Conservation (phyloP, 129 eudicot genomes). For the Tagetes erecta region DNA sequence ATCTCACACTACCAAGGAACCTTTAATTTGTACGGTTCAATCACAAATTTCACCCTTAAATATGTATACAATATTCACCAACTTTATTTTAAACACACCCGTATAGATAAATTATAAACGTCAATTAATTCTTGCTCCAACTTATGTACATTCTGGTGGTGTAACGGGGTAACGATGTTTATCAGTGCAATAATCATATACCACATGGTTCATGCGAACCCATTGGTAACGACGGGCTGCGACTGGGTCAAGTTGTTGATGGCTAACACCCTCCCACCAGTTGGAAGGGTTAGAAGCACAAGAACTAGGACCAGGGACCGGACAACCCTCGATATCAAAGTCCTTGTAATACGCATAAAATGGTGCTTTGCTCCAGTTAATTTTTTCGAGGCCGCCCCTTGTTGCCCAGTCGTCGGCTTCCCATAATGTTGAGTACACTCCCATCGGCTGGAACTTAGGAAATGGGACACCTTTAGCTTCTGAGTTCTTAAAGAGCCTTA, state of each 20-base stretch:
- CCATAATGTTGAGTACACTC: constrained; percentile 23
- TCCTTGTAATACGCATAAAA: constrained; percentile 28
- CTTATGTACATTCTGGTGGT: constrained; percentile 18
- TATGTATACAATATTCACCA: neutral
- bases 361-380: constrained; percentile 20
- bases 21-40: neutral
- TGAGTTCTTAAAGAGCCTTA: constrained; percentile 21
- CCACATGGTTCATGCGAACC: constrained; percentile 27
- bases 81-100: neutral
- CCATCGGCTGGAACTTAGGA: constrained; percentile 23
- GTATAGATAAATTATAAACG: neutral
- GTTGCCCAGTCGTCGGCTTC: constrained; percentile 5
- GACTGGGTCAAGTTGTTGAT: constrained; percentile 15
- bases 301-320: constrained; percentile 19
- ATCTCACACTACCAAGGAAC: neutral
- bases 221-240: constrained; percentile 20
- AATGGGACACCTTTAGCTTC: constrained; percentile 25
- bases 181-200: constrained; percentile 26
- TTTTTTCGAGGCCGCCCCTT: constrained; percentile 20
- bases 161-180: constrained; percentile 19
- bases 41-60: neutral
- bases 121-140: neutral
- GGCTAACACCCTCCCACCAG: neutral
- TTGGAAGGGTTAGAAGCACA: constrained; percentile 18
- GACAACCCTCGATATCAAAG: constrained; percentile 25